These are phyloP conservation scores for Teratosphaeria pseudoeucalypti DNA, from an alignment of 2,329 filamentous ascomycete genomes.

Conservation along the genomic window DNA sequence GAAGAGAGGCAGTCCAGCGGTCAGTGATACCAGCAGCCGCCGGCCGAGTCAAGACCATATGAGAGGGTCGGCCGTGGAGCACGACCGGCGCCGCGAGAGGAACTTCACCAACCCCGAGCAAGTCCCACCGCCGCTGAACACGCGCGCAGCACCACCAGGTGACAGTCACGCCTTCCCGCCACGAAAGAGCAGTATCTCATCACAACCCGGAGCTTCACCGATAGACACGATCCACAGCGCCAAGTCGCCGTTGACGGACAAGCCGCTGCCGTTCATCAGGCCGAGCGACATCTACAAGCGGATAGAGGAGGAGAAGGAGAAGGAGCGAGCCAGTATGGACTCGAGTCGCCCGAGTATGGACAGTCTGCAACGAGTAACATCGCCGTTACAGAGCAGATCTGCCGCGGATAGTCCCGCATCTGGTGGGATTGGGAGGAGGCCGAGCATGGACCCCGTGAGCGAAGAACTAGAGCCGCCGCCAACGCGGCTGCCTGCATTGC, in stretches of 20 bases:
- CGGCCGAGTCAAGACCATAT: constrained; percentile 6
- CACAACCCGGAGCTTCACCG: constrained; percentile 1
- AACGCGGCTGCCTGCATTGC: background rate
- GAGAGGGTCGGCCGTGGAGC: background rate
- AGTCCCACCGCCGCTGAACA: constrained; percentile 39
- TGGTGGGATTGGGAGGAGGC: constrained; percentile 6
- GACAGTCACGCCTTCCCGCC: constrained; percentile 41
- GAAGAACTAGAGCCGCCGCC: constrained; percentile 10
- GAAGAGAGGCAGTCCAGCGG: constrained; percentile 3
- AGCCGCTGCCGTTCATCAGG: constrained; percentile 54
- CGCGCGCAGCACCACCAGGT: constrained; percentile 23
- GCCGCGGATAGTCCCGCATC: constrained; percentile 1
- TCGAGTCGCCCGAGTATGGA: constrained; percentile 49
- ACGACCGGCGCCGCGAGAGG: background rate
- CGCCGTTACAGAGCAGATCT: background rate
- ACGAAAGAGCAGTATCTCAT: constrained; percentile 51
- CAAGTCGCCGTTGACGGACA: constrained; percentile 27
- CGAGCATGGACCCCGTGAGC: constrained; percentile 12
- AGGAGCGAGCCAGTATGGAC: constrained; percentile 46
- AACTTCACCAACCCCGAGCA: constrained; percentile 43
- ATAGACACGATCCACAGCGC: constrained; percentile 5
- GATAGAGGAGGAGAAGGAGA: constrained; percentile 54
- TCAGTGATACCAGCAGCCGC: background rate
- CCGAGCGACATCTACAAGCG: constrained; percentile 70
- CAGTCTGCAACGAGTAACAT: constrained; percentile 23